Evolutionary conservation across 163 green algal species (phyloP), one percentile per base, ranked within the genome.

Genomic region (Prototheca wickerhamii): DNA sequence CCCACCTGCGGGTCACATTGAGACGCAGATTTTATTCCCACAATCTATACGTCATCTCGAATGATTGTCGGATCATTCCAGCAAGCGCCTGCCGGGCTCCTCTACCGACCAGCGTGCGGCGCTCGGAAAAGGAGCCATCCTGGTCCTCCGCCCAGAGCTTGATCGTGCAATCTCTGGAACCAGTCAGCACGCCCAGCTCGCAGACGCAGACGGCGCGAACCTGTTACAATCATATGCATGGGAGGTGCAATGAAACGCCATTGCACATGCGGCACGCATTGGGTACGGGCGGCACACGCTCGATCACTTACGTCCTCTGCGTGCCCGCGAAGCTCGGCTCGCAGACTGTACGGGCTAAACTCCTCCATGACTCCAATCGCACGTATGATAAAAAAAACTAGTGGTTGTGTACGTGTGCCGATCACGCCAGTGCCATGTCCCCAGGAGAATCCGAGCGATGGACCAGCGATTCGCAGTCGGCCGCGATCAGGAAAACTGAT

Each of bases 111-210:
- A 46, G 35, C 53, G 12, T 7, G 15, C 12, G 49, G 31, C 40
- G 18, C 46, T 52, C 62, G 60, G 51, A 53, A 68, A 54, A 63
- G 23, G 4, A 21, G 31, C 60, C 60, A 54, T 68, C 40, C 18
- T 52, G 31, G 43, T 64, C 66, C 3, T 70, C 51, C 17, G 25
- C 35, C 85, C 84, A 91, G 26, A 85, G 64, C 54, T 78, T 80
- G 43, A 92, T 76, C 4, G 79, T 89, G 49, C 67, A 82, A 73
- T 97, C 91, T 21, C 84, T 78, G 46, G 80, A 90, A 63, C 87
- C 90, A 30, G 85, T 90, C 8, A 95, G 61, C 18, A 97, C 42
- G 29, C 85, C 67, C 4, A 81, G 85, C n/a, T 63, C 58, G 53
- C 62, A 71, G 4, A 72, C 42, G 28, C 65, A 61, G 2, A 85